Conservation (phyloP, 331 rosid genomes). For the Pyracantha coccinea region DNA sequence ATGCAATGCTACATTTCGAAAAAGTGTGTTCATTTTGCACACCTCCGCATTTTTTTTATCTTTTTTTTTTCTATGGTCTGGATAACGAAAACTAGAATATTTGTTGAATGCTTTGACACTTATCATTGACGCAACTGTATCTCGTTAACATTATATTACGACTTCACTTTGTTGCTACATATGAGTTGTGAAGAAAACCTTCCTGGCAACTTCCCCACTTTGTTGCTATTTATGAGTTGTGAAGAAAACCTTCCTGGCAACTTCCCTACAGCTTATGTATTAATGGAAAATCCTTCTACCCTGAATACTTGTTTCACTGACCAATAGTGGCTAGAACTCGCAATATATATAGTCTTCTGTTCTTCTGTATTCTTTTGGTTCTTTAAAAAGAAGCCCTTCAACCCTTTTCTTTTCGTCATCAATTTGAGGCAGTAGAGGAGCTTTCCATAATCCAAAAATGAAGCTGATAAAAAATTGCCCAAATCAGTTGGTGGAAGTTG, state of each 20-base stretch:
- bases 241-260: not conserved
- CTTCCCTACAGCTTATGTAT: not conserved
- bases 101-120: no score
- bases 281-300: not conserved
- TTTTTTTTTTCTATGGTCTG: no score
- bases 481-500: not conserved
- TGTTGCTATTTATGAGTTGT: no score
- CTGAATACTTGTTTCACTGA: not conserved
- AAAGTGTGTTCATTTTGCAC: no score
- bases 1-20: no score
- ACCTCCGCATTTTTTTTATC: no score
- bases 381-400: not conserved
- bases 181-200: no score
- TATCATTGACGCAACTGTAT: no score
- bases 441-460: not conserved
- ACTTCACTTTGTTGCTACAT: no score
- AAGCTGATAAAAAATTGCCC: slow-evolving; percentile 1
- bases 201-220: not conserved
- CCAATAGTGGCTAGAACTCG: not conserved
- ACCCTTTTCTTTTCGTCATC: not conserved
- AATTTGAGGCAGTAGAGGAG: slow-evolving; percentile 20
- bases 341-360: not conserved
- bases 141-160: no score
- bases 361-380: not conserved
- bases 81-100: no score